Evolutionary conservation across 2,329 filamentous ascomycete genomes (phyloP), one percentile per base, ranked within the genome.

Genomic region (Sarocladium brachiariae): DNA sequence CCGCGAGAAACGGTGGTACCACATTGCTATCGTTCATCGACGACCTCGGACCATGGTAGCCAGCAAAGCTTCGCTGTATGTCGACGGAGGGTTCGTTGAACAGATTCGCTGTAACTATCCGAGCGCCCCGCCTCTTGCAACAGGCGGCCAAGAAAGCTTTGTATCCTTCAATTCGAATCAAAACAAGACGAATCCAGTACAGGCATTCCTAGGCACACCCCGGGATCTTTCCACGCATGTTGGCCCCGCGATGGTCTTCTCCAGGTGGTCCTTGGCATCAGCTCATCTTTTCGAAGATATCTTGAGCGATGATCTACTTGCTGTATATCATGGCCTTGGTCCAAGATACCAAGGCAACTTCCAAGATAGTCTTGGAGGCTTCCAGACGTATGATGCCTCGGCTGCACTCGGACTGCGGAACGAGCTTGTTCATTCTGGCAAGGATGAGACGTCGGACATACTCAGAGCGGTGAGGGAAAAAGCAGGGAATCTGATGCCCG

Each of bases 341-440:
- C 87, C 90, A 21, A 83, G 89, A 45, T 99, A 99, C 59, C 85
- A 89, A 61, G 93, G 93, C 14, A 99, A 99, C 63, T 96, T 95
- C 59, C 93, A 99, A 67, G 93, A 99, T 62, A 93, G 89, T 58
- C 77, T 99, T 13, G 93, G 95, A 4, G 92, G 90, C 2, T 95
- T 99, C 61, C 90, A 97, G 63, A 99, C 95, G 0, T 99, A 99
- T 63, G 83, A 87, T 59, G 92, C 93, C 6, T 97, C 93, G 1
- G 92, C 93, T 7, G 84, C 88, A 50, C 72, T 99, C 34, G 93
- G 95, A 53, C 77, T 96, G 50, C 86, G 92, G 41, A 97, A 97
- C 59, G 93, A 99, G 62, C 81, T 90, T 49, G 76, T 95, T 33
- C 88, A 95, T 65, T 86, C 89, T 1, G 91, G 90, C 11, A 95